Evolutionary conservation across 139 green algal species (phyloP), one percentile per base, ranked within the genome.

Genomic region (Haematococcus lacustris): DNA sequence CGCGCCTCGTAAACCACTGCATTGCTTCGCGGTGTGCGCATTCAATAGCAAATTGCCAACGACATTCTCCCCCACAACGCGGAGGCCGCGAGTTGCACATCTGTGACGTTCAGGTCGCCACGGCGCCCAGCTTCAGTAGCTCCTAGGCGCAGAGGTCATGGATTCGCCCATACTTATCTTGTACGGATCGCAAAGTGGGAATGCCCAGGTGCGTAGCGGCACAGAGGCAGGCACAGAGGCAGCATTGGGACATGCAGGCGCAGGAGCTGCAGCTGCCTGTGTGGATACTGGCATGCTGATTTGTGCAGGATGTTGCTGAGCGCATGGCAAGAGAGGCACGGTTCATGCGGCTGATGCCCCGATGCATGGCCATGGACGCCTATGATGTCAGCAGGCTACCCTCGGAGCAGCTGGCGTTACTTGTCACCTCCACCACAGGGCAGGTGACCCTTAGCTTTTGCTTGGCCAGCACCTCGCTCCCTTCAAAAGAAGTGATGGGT

Each of bases 221-320:
- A 30, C 7, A 72, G 35, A 40, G 35, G 30, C n/a, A n/a, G n/a
- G n/a, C n/a, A n/a, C n/a, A n/a, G n/a, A n/a, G n/a, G n/a, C n/a
- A 39, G 1, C 32, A 23, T 37, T 73, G 9, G 37, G 2, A 64
- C 6, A 7, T 63, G 53, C 53, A 63, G 7, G 53, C 53, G 17
- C 53, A 34, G 21, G 17, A 63, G 53, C 17, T 63, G 17, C 13
- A 63, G 53, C 13, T 25, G 32, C 25, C 5, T 64, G 28, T 26
- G 23, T 30, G n/a, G 57, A 30, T 7, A 32, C 23, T 66, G 30
- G 3, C 59, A 66, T 70, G 30, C 9, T 64, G 25, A 2, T 71
- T 3, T 1, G 13, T 9, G 34, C 78, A 97, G 90, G 93, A 98
- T 78, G 91, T 94, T 1, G 93, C 93, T 30, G 93, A 98, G 76